phyloP scores from a whole-genome alignment of 2,329 filamentous ascomycete genomes.

The Verticillium nubilum region DNA sequence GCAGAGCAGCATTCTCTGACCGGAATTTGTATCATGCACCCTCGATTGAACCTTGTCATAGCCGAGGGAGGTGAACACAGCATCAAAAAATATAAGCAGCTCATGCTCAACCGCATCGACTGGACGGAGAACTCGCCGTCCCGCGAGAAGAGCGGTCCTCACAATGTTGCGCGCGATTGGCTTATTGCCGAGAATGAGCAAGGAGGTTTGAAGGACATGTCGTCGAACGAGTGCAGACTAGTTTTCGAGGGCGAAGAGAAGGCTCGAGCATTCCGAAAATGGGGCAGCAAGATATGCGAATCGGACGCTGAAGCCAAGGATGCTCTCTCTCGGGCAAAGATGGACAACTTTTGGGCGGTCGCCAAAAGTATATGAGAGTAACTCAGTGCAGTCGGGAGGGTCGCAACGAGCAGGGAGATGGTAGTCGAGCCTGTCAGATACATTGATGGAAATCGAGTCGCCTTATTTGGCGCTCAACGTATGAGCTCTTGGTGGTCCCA shows the following conservation, averaged over 20 bases:
- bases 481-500: no score
- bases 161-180: slow-evolving; percentile 65
- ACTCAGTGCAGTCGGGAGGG: background rate
- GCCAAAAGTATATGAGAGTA: slow-evolving; percentile 55
- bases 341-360: slow-evolving; percentile 92
- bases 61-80: slow-evolving; percentile 86
- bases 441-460: no score
- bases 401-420: background rate
- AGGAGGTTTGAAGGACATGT: slow-evolving; percentile 75
- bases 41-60: slow-evolving; percentile 80
- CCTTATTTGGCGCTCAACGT: no score
- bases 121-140: slow-evolving; percentile 87
- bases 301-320: slow-evolving; percentile 86
- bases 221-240: slow-evolving; percentile 73
- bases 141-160: slow-evolving; percentile 53
- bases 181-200: slow-evolving; percentile 72
- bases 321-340: slow-evolving; percentile 70
- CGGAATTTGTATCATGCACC: slow-evolving; percentile 87
- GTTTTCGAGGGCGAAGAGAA: slow-evolving; percentile 92
- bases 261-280: slow-evolving; percentile 74
- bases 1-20: slow-evolving; percentile 84
- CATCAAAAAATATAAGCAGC: slow-evolving; percentile 79
- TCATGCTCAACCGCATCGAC: slow-evolving; percentile 90
- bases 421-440: no score
- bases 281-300: slow-evolving; percentile 87